Percentiles rank a stretch among this genome's conserved stretches.
These are phyloP conservation scores for Venturia nashicola DNA, from an alignment of 2,329 filamentous ascomycete species.

Conservation along the genomic window DNA sequence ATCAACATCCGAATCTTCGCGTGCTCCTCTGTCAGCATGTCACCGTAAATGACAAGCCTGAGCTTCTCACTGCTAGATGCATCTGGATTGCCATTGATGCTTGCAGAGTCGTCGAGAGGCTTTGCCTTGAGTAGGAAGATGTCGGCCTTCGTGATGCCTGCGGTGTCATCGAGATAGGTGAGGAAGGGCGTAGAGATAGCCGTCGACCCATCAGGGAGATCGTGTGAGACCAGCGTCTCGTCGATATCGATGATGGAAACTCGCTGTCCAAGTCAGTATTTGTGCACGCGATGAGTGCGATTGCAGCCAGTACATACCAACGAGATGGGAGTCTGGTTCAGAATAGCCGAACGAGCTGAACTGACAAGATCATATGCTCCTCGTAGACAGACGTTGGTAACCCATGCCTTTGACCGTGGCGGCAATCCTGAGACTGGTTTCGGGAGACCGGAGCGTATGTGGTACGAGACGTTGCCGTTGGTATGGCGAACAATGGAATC, in stretches of 20 bases:
- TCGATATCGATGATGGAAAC: conserved; percentile 86
- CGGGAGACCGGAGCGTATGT: conserved; percentile 70
- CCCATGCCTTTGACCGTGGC: conserved; percentile 36
- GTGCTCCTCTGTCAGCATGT: conserved; percentile 89
- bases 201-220: conserved; percentile 33
- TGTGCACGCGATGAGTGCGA: background rate
- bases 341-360: conserved; percentile 76
- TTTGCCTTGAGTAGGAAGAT: conserved; percentile 93
- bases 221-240: conserved; percentile 77
- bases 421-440: conserved; percentile 44
- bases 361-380: conserved; percentile 71
- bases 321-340: conserved; percentile 86
- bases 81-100: conserved; percentile 64
- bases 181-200: conserved; percentile 65
- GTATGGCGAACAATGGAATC: conserved; percentile 60
- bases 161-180: conserved; percentile 75
- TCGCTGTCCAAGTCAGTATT: conserved; percentile 6
- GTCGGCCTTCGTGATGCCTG: conserved; percentile 82
- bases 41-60: conserved; percentile 87
- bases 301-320: conserved; percentile 38
- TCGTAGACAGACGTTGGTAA: conserved; percentile 81
- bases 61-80: conserved; percentile 78
- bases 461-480: conserved; percentile 59
- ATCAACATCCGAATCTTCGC: conserved; percentile 93
- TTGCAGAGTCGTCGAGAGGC: conserved; percentile 64